Evolutionary conservation across 192 early-diverging fungal genomes (phyloP), one percentile per base, ranked within the genome.

Genomic region (Coemansia sp.): DNA sequence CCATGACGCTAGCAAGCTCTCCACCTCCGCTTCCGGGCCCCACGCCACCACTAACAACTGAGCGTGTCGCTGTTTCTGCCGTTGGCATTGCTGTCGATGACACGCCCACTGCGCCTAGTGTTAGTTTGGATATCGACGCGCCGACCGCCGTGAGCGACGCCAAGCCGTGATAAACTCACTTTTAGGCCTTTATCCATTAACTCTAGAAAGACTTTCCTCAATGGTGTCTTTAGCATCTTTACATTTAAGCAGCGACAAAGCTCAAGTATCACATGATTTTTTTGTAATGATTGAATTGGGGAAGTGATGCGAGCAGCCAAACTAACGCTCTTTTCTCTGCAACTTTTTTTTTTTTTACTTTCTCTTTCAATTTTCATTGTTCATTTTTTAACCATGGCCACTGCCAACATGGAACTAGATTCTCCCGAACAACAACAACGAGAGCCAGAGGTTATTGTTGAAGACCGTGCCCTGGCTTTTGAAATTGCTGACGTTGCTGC

Each of bases 361-460:
- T 29, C 29, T 29, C 29, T 29, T 29, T 29, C 29, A 29, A 29
- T 29, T 29, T 29, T 29, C 29, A 29, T 29, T 27, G 27, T 27
- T 27, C 27, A 27, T 27, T 29, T 9, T 39, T 9, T 39, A 44
- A 44, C n/a, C 24, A 76, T 76, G 74, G 41, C 57, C 46, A 40
- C 43, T 12, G 8, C 57, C 18, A 20, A 18, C 49, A 84, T 84
- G 81, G 81, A 84, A n/a, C 39, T 84, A 9, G 81, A 84, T 63
- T 49, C 66, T 33, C 73, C 76, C 13, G 75, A 70, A 31, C 20
- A 66, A 53, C 67, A 67, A 36, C 18, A 66, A 52, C 67, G 63
- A 38, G 61, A 62, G 31, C 65, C 39, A 44, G 57, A 34, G 64
- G 47, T 15, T 0, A 31, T 12, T 9, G 44, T 44, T 11, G 69